These are phyloP conservation scores for Globisporangium paddicum DNA, from an alignment of 352 stramenopile species.

Conservation along the genomic window DNA sequence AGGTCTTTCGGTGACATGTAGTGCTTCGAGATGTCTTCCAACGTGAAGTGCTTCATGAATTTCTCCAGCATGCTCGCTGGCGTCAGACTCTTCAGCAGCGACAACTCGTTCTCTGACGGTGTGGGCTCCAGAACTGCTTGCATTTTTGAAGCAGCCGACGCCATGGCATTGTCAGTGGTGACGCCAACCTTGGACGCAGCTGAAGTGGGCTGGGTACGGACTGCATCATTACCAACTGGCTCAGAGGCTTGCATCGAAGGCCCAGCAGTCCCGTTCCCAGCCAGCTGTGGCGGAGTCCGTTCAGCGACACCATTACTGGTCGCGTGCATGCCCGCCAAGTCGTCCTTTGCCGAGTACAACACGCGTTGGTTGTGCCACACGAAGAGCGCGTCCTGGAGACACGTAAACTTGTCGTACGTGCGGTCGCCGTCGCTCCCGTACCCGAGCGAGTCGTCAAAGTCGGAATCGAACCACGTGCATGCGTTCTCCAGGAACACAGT, in stretches of 20 bases:
- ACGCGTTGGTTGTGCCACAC: slow-evolving; percentile 66
- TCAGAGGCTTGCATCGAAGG: neutral
- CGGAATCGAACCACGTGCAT: slow-evolving; percentile 58
- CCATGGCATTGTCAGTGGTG: neutral
- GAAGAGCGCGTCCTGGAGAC: slow-evolving; percentile 66
- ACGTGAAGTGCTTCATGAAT: slow-evolving; percentile 29
- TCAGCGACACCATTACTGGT: neutral
- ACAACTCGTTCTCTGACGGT: slow-evolving; percentile 18
- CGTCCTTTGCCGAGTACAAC: slow-evolving; percentile 56
- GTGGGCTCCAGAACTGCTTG: neutral
- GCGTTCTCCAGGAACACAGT: slow-evolving; percentile 59
- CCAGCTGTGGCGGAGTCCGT: neutral
- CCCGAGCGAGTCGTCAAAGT: slow-evolving; percentile 38
- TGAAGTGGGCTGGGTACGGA: neutral
- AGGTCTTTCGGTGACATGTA: slow-evolving; percentile 26
- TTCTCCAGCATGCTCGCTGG: slow-evolving; percentile 38
- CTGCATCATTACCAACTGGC: neutral
- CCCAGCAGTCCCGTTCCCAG: neutral
- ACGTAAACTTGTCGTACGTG: slow-evolving; percentile 83
- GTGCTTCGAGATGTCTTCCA: slow-evolving; percentile 24
- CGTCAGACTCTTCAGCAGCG: slow-evolving; percentile 33
- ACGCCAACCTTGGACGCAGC: neutral
- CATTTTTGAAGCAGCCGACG: neutral
- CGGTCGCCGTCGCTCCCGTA: slow-evolving; percentile 31
- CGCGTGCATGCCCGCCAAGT: slow-evolving; percentile 4